phyloP scores from a whole-genome alignment of 2,329 filamentous ascomycete species.

The Tricladium varicosporioides region DNA sequence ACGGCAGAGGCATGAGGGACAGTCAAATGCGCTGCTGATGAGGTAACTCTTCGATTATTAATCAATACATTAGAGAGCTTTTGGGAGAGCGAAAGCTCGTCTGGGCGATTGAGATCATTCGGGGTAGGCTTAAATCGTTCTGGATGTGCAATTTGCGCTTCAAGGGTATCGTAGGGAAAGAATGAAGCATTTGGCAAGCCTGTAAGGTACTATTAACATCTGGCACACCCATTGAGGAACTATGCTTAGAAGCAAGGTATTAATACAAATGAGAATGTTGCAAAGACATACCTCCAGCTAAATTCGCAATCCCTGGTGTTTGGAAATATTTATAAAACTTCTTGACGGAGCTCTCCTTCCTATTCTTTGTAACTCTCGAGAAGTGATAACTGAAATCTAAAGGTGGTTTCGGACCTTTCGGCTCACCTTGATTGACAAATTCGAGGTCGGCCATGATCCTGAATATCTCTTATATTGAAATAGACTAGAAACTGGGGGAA shows the following conservation, averaged over 20 bases:
- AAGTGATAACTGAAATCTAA: constrained; percentile 78
- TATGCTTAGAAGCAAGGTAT: neutral
- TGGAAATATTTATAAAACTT: constrained; percentile 81
- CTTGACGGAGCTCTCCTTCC: constrained; percentile 69
- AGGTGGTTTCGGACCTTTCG: constrained; percentile 42
- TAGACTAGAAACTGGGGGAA: neutral
- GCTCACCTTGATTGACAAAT: constrained; percentile 20
- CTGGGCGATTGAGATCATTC: constrained; percentile 50
- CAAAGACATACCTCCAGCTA: constrained; percentile 55
- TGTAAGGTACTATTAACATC: constrained; percentile 15
- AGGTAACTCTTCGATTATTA: constrained; percentile 26
- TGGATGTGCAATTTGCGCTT: constrained; percentile 74
- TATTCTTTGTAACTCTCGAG: constrained; percentile 65
- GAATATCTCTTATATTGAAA: neutral
- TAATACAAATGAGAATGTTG: neutral
- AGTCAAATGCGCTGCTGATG: constrained; percentile 50
- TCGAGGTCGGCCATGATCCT: constrained; percentile 29
- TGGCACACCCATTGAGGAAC: neutral
- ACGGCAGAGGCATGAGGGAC: constrained; percentile 68
- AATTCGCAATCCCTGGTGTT: constrained; percentile 60
- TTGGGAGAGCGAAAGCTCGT: constrained; percentile 29
- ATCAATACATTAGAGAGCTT: constrained; percentile 36
- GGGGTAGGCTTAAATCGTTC: constrained; percentile 71
- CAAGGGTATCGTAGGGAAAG: constrained; percentile 89
- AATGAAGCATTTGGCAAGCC: constrained; percentile 77